Evolutionary conservation across 1,139 yeast genomes (phyloP).

Genomic region (Candida tetrigidarum): DNA sequence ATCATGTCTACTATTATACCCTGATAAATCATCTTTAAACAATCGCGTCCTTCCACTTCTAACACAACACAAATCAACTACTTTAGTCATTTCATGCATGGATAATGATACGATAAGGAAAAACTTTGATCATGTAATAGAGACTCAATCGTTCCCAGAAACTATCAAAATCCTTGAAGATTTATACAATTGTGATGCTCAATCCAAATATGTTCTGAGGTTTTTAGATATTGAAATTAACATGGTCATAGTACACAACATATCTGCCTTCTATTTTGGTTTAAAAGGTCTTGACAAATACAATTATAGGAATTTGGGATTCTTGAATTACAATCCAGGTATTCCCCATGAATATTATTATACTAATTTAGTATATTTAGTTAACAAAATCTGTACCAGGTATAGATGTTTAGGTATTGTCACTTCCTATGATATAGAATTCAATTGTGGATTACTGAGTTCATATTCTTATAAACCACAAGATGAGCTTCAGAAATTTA

Average conservation of each 20-base stretch:
- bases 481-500: constrained; percentile 15
- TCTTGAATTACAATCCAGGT: constrained; percentile 13
- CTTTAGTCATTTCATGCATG: constrained; percentile 12
- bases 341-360: constrained; percentile 19
- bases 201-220: constrained; percentile 4
- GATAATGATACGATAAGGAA: constrained; percentile 6
- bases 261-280: constrained; percentile 41
- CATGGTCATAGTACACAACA: constrained; percentile 15
- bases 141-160: constrained; percentile 8
- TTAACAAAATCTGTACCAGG: constrained; percentile 19
- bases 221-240: neutral
- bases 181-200: constrained; percentile 7
- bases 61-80: neutral
- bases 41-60: constrained; percentile 5
- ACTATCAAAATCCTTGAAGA: constrained; percentile 6
- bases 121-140: neutral
- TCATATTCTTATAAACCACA: neutral
- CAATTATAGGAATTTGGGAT: constrained; percentile 20
- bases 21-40: constrained; percentile 5
- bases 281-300: constrained; percentile 22
- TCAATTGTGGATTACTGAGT: constrained; percentile 31
- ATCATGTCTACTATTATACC: constrained; percentile 11
- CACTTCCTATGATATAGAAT: constrained; percentile 36
- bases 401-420: constrained; percentile 36
- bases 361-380: constrained; percentile 16